Conservation (phyloP, 495 filamentous ascomycete genomes). For the Neurospora sp. region DNA sequence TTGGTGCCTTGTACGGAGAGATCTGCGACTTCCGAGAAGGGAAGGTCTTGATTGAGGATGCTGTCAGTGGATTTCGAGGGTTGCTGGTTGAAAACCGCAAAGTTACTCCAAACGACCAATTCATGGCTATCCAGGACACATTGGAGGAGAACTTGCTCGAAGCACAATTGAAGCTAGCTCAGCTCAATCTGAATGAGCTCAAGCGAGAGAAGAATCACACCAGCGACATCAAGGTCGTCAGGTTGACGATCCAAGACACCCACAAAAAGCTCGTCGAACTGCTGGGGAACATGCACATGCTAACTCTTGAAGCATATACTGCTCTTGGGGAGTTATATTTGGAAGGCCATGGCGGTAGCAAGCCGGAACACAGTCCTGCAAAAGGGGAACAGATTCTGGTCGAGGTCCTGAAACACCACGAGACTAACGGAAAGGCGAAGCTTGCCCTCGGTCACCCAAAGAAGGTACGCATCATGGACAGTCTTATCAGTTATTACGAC, state of each 20-base stretch:
- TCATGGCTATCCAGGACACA: background rate
- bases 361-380: background rate
- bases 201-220: background rate
- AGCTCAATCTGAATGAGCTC: background rate
- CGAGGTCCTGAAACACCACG: background rate
- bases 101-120: background rate
- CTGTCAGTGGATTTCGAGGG: background rate
- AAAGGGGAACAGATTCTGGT: background rate
- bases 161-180: background rate
- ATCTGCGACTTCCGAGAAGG: background rate
- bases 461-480: background rate
- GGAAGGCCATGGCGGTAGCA: background rate
- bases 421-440: background rate
- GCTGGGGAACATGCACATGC: background rate
- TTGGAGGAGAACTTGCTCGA: background rate
- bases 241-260: background rate
- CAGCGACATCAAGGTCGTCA: background rate
- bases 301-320: background rate
- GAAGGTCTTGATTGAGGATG: background rate
- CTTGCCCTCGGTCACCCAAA: background rate
- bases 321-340: background rate
- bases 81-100: background rate
- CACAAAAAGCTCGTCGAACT: background rate
- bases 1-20: background rate
- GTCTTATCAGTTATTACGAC: background rate